Conservation (phyloP, 2,329 filamentous ascomycete genomes). For the Davidsoniella neocaledoniae region DNA sequence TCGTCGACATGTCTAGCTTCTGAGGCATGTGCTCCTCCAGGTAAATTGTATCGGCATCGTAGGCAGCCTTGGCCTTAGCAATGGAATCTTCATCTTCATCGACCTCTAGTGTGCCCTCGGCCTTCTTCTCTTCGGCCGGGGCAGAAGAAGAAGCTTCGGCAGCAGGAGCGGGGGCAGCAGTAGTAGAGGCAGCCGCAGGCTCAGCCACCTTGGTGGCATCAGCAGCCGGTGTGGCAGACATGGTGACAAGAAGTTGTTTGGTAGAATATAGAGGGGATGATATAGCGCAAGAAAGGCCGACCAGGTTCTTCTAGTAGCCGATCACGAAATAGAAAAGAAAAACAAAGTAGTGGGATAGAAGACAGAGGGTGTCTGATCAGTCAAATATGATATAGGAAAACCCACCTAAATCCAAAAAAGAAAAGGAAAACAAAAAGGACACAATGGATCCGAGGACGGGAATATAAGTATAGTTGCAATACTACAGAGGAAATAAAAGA, state of each 20-base stretch:
- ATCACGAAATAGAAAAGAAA: neutral
- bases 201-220: neutral
- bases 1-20: slow-evolving; percentile 10
- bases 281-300: neutral
- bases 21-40: slow-evolving; percentile 12
- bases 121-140: neutral
- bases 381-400: neutral
- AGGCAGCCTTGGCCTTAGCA: slow-evolving; percentile 3
- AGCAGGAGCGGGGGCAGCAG: neutral
- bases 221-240: neutral
- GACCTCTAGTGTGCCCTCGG: neutral
- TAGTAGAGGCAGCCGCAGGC: neutral
- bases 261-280: neutral
- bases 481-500: neutral
- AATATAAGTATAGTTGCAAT: too few species aligned
- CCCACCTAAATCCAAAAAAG: too few species aligned
- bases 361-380: neutral
- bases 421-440: too few species aligned
- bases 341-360: neutral
- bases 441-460: too few species aligned
- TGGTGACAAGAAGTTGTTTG: neutral
- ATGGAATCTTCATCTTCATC: neutral
- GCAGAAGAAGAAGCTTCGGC: neutral
- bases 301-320: neutral
- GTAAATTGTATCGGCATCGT: slow-evolving; percentile 10